phyloP scores from a whole-genome alignment of 2,329 filamentous ascomycete genomes.

The Calonectria hawksworthii region DNA sequence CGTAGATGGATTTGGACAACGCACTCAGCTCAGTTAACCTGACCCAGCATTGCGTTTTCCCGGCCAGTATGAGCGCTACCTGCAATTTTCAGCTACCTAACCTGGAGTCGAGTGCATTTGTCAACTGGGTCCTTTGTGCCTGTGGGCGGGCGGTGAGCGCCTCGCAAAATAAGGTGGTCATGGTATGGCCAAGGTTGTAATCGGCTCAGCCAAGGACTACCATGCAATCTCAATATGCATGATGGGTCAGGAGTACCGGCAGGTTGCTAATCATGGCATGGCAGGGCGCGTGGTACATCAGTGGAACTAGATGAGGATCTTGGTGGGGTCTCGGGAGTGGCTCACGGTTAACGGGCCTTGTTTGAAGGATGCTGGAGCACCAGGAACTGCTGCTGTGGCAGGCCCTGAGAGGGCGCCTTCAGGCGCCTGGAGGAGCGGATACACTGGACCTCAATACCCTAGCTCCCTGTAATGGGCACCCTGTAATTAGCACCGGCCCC shows the following conservation, averaged over 20 bases:
- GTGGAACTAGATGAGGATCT: conserved; percentile 20
- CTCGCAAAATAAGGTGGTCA: background rate
- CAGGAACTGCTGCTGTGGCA: conserved; percentile 20
- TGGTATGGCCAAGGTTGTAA: background rate
- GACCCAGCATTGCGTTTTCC: background rate
- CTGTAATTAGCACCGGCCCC: conserved; percentile 2
- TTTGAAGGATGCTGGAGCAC: background rate
- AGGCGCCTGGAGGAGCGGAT: background rate
- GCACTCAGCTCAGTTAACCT: background rate
- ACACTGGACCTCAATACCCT: background rate
- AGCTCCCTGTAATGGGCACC: background rate
- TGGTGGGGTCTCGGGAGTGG: conserved; percentile 1
- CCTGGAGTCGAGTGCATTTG: conserved; percentile 6
- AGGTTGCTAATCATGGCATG: conserved; percentile 23
- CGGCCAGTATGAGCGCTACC: background rate
- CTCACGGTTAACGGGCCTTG: conserved; percentile 7
- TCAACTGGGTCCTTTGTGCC: background rate
- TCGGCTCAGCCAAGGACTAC: background rate
- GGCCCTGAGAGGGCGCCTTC: conserved; percentile 10
- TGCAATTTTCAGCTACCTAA: conserved; percentile 9
- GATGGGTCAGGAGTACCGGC: conserved; percentile 26
- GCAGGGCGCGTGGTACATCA: conserved; percentile 21
- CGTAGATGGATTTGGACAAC: background rate
- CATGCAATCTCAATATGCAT: conserved; percentile 28
- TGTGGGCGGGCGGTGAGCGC: conserved; percentile 19